phyloP scores from a whole-genome alignment of 2,329 filamentous ascomycete species.

The Sclerotinia sclerotiorum region DNA sequence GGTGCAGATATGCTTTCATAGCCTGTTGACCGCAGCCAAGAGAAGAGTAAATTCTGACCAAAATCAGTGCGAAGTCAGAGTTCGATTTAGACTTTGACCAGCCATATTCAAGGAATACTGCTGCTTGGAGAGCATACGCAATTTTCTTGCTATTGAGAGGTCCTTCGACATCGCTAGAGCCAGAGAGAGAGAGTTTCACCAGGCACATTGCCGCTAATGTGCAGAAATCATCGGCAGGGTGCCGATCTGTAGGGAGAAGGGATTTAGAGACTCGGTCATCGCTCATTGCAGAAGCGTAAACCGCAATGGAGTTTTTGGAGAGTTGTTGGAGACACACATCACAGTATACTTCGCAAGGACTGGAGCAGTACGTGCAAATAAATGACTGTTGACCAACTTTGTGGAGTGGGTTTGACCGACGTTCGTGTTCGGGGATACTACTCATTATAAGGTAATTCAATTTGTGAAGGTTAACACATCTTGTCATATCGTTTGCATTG shows the following conservation, averaged over 20 bases:
- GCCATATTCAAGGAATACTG: conserved; percentile 39
- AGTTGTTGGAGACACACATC: conserved; percentile 30
- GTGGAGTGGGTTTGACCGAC: conserved; percentile 23
- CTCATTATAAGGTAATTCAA: conserved; percentile 35
- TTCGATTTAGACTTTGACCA: conserved; percentile 42
- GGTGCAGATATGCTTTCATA: conserved; percentile 41
- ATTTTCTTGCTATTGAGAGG: conserved; percentile 25
- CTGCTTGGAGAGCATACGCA: conserved; percentile 38
- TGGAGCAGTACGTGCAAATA: conserved; percentile 31
- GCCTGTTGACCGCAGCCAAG: conserved; percentile 43
- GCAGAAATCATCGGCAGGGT: conserved; percentile 41
- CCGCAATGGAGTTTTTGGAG: conserved; percentile 28
- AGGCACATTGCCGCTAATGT: conserved; percentile 39
- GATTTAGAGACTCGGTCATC: conserved; percentile 33
- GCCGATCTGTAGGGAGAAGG: conserved; percentile 39
- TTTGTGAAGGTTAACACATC: conserved; percentile 36
- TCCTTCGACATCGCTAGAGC: conserved; percentile 17
- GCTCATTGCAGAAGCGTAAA: conserved; percentile 34
- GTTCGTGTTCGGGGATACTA: conserved; percentile 34
- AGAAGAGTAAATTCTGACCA: conserved; percentile 42
- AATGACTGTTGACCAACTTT: conserved; percentile 20
- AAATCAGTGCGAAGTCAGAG: conserved; percentile 43
- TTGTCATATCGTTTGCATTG: conserved; percentile 28
- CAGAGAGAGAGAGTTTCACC: conserved; percentile 34
- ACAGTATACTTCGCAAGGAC: conserved; percentile 30